Conservation (phyloP, 495 filamentous ascomycete species). For the Penicillium cinerascens region DNA sequence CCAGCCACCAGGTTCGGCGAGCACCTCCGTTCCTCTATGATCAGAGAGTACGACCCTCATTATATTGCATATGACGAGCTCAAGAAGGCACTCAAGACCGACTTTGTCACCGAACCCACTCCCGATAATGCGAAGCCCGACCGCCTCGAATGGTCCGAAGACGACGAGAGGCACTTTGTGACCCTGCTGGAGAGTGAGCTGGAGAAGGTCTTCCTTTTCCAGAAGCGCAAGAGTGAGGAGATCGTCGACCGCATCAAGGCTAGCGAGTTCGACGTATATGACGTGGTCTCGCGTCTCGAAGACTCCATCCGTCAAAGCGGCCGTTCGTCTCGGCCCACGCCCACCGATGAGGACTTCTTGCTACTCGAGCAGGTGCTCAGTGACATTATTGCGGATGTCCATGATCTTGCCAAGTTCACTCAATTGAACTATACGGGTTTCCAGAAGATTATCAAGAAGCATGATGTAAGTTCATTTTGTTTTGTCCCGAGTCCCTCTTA, state of each 20-base stretch:
- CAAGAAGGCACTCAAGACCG: slow-evolving; percentile 78
- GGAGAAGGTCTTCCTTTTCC: slow-evolving; percentile 95
- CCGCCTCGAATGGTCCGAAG: slow-evolving; percentile 77
- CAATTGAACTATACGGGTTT: slow-evolving; percentile 99
- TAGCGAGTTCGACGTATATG: slow-evolving; percentile 82
- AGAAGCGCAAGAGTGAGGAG: slow-evolving; percentile 91
- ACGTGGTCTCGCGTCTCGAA: slow-evolving; percentile 74
- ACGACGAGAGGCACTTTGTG: slow-evolving; percentile 89
- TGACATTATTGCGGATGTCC: slow-evolving; percentile 98
- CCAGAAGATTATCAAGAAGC: slow-evolving; percentile 99
- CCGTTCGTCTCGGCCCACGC: slow-evolving; percentile 30
- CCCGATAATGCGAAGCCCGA: slow-evolving; percentile 53
- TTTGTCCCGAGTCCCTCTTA: not conserved
- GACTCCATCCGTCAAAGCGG: slow-evolving; percentile 17
- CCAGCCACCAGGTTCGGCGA: slow-evolving; percentile 83
- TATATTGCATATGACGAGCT: slow-evolving; percentile 97
- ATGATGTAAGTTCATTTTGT: slow-evolving; percentile 71
- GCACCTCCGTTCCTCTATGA: slow-evolving; percentile 86
- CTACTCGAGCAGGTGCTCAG: slow-evolving; percentile 91
- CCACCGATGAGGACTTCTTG: slow-evolving; percentile 86
- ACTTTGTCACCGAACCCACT: slow-evolving; percentile 54
- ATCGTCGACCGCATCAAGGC: slow-evolving; percentile 84
- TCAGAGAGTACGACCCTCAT: slow-evolving; percentile 93
- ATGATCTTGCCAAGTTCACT: slow-evolving; percentile 97
- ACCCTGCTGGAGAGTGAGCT: slow-evolving; percentile 81